Percentiles rank a stretch among this genome's conserved stretches.
phyloP scores from a whole-genome alignment of 805 yeast genomes.

The Diddensiella caesifluorescens region DNA sequence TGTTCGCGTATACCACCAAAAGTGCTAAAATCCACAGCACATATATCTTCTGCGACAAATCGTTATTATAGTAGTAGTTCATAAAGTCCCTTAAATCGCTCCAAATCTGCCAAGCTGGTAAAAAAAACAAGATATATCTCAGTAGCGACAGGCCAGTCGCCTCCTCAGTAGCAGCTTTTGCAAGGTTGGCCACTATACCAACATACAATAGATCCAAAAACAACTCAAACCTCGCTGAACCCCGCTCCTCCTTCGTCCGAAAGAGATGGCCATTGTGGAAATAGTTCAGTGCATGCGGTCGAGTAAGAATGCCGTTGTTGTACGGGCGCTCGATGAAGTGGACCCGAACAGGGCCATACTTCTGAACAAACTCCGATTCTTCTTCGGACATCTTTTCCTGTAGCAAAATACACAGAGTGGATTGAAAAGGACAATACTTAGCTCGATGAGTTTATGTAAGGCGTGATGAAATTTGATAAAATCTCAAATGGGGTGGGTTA shows the following conservation, averaged over 20 bases:
- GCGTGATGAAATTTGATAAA: no score
- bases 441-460: no score
- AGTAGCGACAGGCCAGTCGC: slow-evolving; percentile 45
- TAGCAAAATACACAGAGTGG: no score
- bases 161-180: slow-evolving; percentile 46
- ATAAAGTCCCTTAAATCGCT: slow-evolving; percentile 57
- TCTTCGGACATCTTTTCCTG: slow-evolving; percentile 1
- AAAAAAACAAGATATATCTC: slow-evolving; percentile 45
- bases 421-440: no score
- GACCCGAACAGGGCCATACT: slow-evolving; percentile 16
- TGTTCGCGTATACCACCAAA: slow-evolving; percentile 48
- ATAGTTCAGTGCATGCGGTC: slow-evolving; percentile 56
- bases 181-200: slow-evolving; percentile 57
- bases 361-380: slow-evolving; percentile 14
- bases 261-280: slow-evolving; percentile 52
- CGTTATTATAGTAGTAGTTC: slow-evolving; percentile 59
- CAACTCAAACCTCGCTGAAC: slow-evolving; percentile 49
- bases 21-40: slow-evolving; percentile 49
- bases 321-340: slow-evolving; percentile 12
- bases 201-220: slow-evolving; percentile 60
- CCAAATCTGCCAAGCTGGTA: slow-evolving; percentile 64
- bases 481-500: no score
- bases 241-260: slow-evolving; percentile 51
- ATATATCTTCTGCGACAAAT: slow-evolving; percentile 47
- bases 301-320: slow-evolving; percentile 7